Evolutionary conservation across 345 rosid species (phyloP).

Genomic region (Citrus maxima): DNA sequence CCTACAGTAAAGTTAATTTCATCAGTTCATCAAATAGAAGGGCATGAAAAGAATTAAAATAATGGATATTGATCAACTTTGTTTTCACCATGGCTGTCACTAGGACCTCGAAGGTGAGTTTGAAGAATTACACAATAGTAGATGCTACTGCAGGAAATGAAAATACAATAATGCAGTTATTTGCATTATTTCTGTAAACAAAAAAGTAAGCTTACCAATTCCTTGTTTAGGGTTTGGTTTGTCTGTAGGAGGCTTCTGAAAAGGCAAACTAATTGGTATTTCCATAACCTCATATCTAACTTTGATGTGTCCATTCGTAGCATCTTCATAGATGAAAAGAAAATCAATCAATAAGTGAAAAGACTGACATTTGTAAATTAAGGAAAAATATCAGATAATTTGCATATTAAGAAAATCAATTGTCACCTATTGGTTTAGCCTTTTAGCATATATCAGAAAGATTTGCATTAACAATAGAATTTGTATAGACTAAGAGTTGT

Average conservation of each 20-base stretch:
- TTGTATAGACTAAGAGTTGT: not conserved
- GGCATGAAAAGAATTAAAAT: not conserved
- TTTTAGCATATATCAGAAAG: not conserved
- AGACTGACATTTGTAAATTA: not conserved
- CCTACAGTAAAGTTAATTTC: conserved; percentile 40
- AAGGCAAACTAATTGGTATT: conserved; percentile 68
- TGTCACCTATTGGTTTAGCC: not conserved
- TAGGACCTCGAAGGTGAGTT: not conserved
- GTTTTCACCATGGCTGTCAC: not conserved
- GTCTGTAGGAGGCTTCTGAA: conserved; percentile 77
- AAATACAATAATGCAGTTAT: not conserved
- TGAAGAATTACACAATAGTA: not conserved
- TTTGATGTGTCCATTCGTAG: conserved; percentile 64
- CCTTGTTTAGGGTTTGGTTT: conserved; percentile 99
- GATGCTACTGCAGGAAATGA: not conserved
- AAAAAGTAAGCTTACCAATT: conserved; percentile 56
- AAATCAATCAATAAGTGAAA: conserved; percentile 6
- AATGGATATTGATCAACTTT: not conserved
- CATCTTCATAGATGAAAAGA: conserved; percentile 36
- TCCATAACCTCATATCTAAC: conserved; percentile 85
- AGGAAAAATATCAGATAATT: not conserved
- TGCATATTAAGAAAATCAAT: not conserved
- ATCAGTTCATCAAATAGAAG: not conserved
- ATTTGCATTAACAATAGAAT: not conserved
- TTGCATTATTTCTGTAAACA: conserved; percentile 2